These are phyloP conservation scores for Euphrasia arctica DNA, from an alignment of 305 asterid species.

Conservation along the genomic window DNA sequence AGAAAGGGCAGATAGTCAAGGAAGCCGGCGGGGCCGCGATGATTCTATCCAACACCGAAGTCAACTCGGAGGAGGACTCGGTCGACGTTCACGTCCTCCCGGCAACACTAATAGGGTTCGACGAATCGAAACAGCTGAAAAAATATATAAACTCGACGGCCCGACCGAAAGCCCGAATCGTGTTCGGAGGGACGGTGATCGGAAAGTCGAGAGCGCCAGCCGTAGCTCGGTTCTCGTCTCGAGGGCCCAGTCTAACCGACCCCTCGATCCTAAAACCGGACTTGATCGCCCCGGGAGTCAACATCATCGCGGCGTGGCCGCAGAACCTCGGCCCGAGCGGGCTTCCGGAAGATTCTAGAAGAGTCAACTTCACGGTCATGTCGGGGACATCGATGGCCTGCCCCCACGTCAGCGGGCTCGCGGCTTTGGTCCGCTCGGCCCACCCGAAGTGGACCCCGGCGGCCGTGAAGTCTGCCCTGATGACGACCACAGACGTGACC, in stretches of 20 bases:
- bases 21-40: conserved; percentile 86
- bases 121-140: conserved; percentile 56
- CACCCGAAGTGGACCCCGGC: conserved; percentile 86
- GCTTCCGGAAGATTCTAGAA: conserved; percentile 83
- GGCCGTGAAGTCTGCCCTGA: conserved; percentile 76
- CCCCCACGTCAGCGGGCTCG: conserved; percentile 84
- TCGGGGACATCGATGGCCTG: conserved; percentile 98
- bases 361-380: conserved; percentile 86
- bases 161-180: conserved; percentile 65
- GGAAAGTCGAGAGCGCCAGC: conserved; percentile 80
- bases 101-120: conserved; percentile 76
- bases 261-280: conserved; percentile 90
- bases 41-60: conserved; percentile 76
- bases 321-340: conserved; percentile 82
- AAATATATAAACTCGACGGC: conserved; percentile 55
- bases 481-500: conserved; percentile 71
- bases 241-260: conserved; percentile 88
- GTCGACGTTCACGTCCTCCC: conserved; percentile 85
- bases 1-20: conserved; percentile 81
- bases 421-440: conserved; percentile 67
- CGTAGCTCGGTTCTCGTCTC: conserved; percentile 84
- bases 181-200: conserved; percentile 71
- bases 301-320: conserved; percentile 97
- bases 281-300: conserved; percentile 91
- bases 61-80: conserved; percentile 80